A percentile compares a stretch with the other conserved stretches of the same genome.
phyloP scores from a whole-genome alignment of 2,329 filamentous ascomycete genomes.

The Fusarium kyushuense region DNA sequence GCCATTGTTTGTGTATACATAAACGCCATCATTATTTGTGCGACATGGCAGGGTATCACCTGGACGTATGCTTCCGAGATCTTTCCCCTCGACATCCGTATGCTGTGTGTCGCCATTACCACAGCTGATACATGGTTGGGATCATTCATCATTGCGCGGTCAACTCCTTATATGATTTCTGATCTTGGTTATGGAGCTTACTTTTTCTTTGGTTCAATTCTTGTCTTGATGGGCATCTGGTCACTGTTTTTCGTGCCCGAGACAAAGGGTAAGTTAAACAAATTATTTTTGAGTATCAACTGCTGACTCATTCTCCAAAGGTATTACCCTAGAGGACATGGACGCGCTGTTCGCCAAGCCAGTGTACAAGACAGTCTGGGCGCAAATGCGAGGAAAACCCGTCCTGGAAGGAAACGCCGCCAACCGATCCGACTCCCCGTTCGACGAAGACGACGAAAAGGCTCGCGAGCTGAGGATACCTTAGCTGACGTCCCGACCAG shows the following conservation, averaged over 20 bases:
- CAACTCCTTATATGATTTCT: slow-evolving; percentile 58
- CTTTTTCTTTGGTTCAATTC: slow-evolving; percentile 63
- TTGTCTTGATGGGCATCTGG: slow-evolving; percentile 60
- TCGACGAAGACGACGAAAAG: slow-evolving; percentile 36
- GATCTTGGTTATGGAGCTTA: slow-evolving; percentile 62
- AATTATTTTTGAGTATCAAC: neutral
- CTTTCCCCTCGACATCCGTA: slow-evolving; percentile 56
- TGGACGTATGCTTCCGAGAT: slow-evolving; percentile 63
- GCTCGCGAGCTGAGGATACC: slow-evolving; percentile 41
- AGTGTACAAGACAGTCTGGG: slow-evolving; percentile 52
- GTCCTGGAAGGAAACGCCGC: slow-evolving; percentile 29
- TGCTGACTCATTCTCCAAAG: slow-evolving; percentile 33
- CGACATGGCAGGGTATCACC: slow-evolving; percentile 58
- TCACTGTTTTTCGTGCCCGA: slow-evolving; percentile 64
- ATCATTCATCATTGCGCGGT: slow-evolving; percentile 56
- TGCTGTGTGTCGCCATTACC: slow-evolving; percentile 53
- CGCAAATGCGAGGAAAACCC: slow-evolving; percentile 39
- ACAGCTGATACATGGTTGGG: slow-evolving; percentile 56
- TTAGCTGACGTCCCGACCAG: slow-evolving; percentile 12
- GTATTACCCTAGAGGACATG: slow-evolving; percentile 62
- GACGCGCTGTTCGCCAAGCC: slow-evolving; percentile 53
- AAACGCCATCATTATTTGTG: slow-evolving; percentile 56
- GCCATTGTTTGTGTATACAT: slow-evolving; percentile 61
- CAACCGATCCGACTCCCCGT: slow-evolving; percentile 41
- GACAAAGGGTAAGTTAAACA: slow-evolving; percentile 57